Conservation (phyloP, 139 green algal species). For the Closterium sp. region DNA sequence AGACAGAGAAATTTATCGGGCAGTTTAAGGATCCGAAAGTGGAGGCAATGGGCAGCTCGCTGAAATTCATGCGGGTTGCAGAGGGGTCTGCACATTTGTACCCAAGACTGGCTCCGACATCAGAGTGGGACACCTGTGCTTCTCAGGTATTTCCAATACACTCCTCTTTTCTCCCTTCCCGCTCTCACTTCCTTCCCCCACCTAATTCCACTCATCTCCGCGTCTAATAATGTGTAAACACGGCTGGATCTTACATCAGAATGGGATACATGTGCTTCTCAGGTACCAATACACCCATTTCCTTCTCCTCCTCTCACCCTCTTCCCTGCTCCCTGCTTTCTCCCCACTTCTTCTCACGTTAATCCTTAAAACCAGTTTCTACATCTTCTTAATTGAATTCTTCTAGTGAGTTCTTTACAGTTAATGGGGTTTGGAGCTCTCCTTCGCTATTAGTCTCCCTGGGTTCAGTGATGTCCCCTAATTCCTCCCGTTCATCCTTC, state of each 20-base stretch:
- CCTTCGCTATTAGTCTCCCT: too few relatives aligned
- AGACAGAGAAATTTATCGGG: constrained; percentile 73
- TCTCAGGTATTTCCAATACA: background rate
- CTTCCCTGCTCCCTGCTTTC: constrained; percentile 55
- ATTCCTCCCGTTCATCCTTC: background rate
- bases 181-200: too few relatives aligned
- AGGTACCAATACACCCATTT: background rate
- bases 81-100: constrained; percentile 81
- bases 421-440: too few relatives aligned
- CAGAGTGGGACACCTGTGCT: constrained; percentile 5
- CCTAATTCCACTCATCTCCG: too few relatives aligned
- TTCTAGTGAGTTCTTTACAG: too few relatives aligned
- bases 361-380: too few relatives aligned
- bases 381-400: too few relatives aligned
- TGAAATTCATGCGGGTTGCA: constrained; percentile 85
- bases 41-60: constrained; percentile 68
- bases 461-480: background rate
- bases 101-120: constrained; percentile 62
- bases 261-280: background rate
- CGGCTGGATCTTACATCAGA: constrained; percentile 53
- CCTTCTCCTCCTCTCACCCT: background rate
- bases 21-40: constrained; percentile 69
- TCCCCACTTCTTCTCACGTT: constrained; percentile 24
- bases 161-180: too few relatives aligned
- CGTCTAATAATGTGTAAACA: too few relatives aligned